phyloP scores from a whole-genome alignment of 75 land plant genomes.

The Picea sitchensis region DNA sequence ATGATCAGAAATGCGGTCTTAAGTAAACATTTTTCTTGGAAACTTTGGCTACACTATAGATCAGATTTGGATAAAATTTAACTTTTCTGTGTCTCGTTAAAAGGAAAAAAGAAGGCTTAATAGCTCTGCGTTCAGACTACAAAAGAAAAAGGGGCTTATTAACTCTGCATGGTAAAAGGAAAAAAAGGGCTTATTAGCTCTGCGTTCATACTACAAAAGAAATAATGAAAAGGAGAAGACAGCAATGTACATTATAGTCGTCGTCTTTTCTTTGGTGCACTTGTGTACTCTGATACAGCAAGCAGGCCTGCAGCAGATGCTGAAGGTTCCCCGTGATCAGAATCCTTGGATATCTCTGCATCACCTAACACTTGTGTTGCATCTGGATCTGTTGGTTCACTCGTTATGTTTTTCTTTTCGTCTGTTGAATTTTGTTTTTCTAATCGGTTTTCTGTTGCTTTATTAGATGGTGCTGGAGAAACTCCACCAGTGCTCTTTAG shows the following conservation, averaged over 20 bases:
- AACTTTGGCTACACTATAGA: neutral
- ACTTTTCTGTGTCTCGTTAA: neutral
- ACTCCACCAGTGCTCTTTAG: neutral
- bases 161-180: neutral
- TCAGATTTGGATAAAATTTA: neutral
- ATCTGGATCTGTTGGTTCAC: conserved; percentile 11
- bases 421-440: neutral
- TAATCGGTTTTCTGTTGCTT: neutral
- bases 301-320: conserved; percentile 25
- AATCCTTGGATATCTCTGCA: conserved; percentile 2
- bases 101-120: neutral
- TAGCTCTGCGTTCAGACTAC: neutral
- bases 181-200: neutral
- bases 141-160: neutral
- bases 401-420: neutral
- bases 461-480: neutral
- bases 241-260: neutral
- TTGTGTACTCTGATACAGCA: conserved; percentile 9
- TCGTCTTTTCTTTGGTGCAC: conserved; percentile 21
- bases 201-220: neutral
- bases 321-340: neutral
- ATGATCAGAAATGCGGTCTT: too few species aligned
- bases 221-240: neutral
- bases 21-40: too few species aligned
- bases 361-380: conserved; percentile 16